phyloP scores from a whole-genome alignment of 2,329 filamentous ascomycete genomes.

The Colletotrichum euphorbiae region DNA sequence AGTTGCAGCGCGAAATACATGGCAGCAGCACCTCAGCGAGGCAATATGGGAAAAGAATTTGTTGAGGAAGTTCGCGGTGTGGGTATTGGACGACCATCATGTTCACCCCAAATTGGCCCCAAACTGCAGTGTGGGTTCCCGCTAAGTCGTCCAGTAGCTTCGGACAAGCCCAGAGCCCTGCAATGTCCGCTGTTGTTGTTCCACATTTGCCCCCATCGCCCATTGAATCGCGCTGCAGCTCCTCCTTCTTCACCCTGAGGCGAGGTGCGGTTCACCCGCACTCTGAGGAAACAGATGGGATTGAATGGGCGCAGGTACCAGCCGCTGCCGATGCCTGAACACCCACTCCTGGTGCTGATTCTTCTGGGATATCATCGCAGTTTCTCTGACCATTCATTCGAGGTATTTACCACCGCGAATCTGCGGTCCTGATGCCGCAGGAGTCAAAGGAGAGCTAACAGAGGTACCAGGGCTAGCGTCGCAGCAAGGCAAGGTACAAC shows the following conservation, averaged over 20 bases:
- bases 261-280: conserved; percentile 7
- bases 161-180: conserved; percentile 32
- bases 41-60: conserved; percentile 39
- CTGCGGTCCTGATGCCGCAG: background rate
- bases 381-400: conserved; percentile 2
- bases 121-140: conserved; percentile 30
- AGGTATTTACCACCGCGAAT: background rate
- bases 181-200: conserved; percentile 34
- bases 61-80: conserved; percentile 34
- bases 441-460: background rate
- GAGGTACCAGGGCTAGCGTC: conserved; percentile 13
- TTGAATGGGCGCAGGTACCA: background rate
- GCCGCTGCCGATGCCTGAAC: conserved; percentile 5
- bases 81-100: conserved; percentile 33
- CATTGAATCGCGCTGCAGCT: conserved; percentile 18
- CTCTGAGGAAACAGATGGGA: conserved; percentile 6
- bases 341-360: background rate
- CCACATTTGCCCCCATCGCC: conserved; percentile 23
- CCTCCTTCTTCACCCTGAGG: background rate
- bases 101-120: conserved; percentile 15
- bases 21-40: conserved; percentile 5
- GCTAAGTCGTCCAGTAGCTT: conserved; percentile 35
- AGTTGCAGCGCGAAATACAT: conserved; percentile 4
- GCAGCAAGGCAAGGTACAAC: conserved; percentile 21
- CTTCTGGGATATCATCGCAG: background rate